Conservation (phyloP, 176 grass and related monocot species). For the Oryza punctata region DNA sequence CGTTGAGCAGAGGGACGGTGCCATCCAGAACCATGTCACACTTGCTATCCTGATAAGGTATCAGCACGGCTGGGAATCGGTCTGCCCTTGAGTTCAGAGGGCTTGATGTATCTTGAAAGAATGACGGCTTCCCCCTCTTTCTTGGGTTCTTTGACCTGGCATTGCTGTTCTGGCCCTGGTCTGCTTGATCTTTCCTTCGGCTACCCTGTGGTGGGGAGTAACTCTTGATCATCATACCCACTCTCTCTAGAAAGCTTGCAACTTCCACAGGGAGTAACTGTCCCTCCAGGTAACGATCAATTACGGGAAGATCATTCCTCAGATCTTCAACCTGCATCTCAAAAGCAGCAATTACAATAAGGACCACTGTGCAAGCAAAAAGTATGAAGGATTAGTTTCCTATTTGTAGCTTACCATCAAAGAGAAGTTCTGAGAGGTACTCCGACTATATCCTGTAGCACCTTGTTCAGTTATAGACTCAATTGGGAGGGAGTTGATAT, state of each 20-base stretch:
- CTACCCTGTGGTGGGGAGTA: conserved; percentile 37
- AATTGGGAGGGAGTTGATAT: conserved; percentile 37
- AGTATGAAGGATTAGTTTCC: not conserved
- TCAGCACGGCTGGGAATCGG: not conserved
- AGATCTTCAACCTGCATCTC: conserved; percentile 55
- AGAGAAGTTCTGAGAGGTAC: conserved; percentile 39
- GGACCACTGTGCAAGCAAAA: not conserved
- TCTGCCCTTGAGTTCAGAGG: not conserved
- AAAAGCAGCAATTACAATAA: conserved; percentile 23
- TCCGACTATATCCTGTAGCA: conserved; percentile 24
- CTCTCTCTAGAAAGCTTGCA: conserved; percentile 50
- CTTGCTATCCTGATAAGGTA: conserved; percentile 36
- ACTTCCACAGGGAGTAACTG: conserved; percentile 59
- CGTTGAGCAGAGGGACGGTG: conserved; percentile 22
- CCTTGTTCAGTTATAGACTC: conserved; percentile 17
- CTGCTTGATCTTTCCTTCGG: conserved; percentile 32
- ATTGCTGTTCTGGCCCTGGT: not conserved
- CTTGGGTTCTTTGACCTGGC: conserved; percentile 44
- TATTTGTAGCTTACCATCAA: conserved; percentile 42
- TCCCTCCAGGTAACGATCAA: conserved; percentile 52
- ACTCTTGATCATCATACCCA: conserved; percentile 51
- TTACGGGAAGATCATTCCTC: conserved; percentile 60
- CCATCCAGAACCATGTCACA: conserved; percentile 34
- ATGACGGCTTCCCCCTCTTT: conserved; percentile 33
- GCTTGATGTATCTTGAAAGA: conserved; percentile 41